phyloP scores from a whole-genome alignment of 441 rosid genomes.

The Brassica hybrid region DNA sequence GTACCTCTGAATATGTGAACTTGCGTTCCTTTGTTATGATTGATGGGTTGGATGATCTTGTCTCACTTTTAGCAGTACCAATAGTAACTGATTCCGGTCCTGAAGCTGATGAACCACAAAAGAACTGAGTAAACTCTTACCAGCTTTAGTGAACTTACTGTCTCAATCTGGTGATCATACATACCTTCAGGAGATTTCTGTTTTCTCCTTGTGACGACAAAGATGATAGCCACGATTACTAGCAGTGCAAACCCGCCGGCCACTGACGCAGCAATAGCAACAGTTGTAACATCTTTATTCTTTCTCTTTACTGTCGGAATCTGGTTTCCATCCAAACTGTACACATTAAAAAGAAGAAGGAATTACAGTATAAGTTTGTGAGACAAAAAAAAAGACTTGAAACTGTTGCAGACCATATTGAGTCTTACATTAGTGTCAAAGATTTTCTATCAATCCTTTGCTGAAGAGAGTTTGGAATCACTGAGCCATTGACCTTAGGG shows the following conservation, averaged over 20 bases:
- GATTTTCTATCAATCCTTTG: not conserved
- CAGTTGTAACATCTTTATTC: slow-evolving; percentile 2
- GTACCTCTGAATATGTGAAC: slow-evolving; percentile 38
- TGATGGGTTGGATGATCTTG: slow-evolving; percentile 18
- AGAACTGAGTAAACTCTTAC: slow-evolving; percentile 2
- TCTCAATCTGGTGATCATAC: not conserved
- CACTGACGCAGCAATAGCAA: slow-evolving; percentile 37
- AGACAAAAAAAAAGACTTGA: not conserved
- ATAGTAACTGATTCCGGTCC: not conserved
- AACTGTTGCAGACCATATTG: not conserved
- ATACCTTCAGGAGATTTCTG: slow-evolving; percentile 14
- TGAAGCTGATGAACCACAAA: not conserved
- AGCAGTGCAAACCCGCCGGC: slow-evolving; percentile 23
- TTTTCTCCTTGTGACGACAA: slow-evolving; percentile 19
- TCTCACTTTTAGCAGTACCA: not conserved
- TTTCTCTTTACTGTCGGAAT: not conserved
- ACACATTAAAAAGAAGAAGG: not conserved
- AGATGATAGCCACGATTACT: slow-evolving; percentile 29
- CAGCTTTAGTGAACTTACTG: not conserved
- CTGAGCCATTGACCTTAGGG: slow-evolving; percentile 12
- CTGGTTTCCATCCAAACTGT: slow-evolving; percentile 8
- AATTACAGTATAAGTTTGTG: not conserved
- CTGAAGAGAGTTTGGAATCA: slow-evolving; percentile 35
- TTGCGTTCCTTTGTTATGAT: slow-evolving; percentile 20
- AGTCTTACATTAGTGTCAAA: slow-evolving; percentile 31